Evolutionary conservation across 305 asterid genomes (phyloP).

Genomic region (Fraxinus dipetala): DNA sequence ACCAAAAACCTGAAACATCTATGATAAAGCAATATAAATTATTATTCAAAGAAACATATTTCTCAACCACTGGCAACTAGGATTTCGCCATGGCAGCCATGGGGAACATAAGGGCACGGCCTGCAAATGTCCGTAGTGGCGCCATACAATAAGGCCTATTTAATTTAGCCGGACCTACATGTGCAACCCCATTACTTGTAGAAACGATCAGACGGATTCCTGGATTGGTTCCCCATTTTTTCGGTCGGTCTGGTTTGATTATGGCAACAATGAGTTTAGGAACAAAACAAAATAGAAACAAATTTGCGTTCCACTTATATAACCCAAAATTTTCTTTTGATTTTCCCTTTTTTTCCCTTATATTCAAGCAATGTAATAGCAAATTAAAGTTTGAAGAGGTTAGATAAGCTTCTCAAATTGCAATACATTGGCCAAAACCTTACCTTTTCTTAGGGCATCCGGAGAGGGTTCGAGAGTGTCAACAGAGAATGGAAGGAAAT

Average conservation of each 20-base stretch:
- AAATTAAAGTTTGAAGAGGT: background rate
- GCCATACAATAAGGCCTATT: background rate
- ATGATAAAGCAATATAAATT: background rate
- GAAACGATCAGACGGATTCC: background rate
- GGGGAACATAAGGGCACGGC: background rate
- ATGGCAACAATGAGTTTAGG: background rate
- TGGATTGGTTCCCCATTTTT: background rate
- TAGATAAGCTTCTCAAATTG: background rate
- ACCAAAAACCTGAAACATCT: background rate
- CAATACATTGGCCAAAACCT: background rate
- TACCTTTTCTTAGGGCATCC: constrained; percentile 72
- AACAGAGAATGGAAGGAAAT: constrained; percentile 70
- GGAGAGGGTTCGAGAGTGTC: constrained; percentile 81
- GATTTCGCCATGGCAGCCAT: background rate
- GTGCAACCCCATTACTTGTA: background rate
- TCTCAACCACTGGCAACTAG: background rate
- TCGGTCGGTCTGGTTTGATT: background rate
- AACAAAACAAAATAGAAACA: background rate
- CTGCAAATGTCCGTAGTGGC: background rate
- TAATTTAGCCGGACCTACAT: background rate
- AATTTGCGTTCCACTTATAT: background rate
- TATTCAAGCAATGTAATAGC: background rate
- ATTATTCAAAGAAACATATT: background rate
- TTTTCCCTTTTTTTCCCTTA: background rate
- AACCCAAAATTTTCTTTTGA: background rate